These are phyloP conservation scores for Inosperma sp. DNA, from an alignment of 768 basidiomycete species.

Conservation along the genomic window DNA sequence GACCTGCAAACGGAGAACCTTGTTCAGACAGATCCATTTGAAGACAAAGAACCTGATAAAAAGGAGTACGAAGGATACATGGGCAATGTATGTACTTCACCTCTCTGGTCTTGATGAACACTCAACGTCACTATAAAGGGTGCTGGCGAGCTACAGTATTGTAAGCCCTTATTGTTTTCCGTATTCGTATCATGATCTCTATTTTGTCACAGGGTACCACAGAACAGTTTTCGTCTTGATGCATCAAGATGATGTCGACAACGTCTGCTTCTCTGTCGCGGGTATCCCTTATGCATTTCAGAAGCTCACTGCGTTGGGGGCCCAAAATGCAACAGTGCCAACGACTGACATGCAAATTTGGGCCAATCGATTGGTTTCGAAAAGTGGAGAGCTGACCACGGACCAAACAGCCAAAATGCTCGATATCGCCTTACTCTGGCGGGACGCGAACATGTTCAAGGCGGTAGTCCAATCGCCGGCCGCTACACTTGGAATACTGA, in stretches of 20 bases:
- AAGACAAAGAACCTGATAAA: constrained; percentile 30
- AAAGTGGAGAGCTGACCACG: constrained; percentile 8
- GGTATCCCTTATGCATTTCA: constrained; percentile 21
- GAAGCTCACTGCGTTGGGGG: constrained; percentile 10
- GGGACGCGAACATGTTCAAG: constrained; percentile 8
- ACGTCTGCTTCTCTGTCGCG: constrained; percentile 16
- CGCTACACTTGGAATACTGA: constrained; percentile 12
- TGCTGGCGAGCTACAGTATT: constrained; percentile 29
- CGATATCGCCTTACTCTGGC: constrained; percentile 27
- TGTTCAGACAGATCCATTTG: constrained; percentile 34
- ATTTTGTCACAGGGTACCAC: constrained; percentile 16
- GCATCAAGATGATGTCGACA: constrained; percentile 19
- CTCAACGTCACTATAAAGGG: constrained; percentile 13
- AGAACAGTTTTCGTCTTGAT: constrained; percentile 32
- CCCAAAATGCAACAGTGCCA: constrained; percentile 10
- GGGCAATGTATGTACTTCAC: constrained; percentile 33
- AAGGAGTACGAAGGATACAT: constrained; percentile 39
- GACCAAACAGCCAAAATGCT: constrained; percentile 15
- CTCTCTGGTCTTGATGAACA: neutral
- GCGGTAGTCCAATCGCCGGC: constrained; percentile 16
- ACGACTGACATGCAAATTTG: constrained; percentile 14
- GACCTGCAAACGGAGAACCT: constrained; percentile 23
- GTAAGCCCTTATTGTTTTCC: constrained; percentile 12
- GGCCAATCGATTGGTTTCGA: constrained; percentile 15
- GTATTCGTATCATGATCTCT: neutral